Conservation (phyloP, 2,329 filamentous ascomycete genomes). For the Penicillium polonicum region DNA sequence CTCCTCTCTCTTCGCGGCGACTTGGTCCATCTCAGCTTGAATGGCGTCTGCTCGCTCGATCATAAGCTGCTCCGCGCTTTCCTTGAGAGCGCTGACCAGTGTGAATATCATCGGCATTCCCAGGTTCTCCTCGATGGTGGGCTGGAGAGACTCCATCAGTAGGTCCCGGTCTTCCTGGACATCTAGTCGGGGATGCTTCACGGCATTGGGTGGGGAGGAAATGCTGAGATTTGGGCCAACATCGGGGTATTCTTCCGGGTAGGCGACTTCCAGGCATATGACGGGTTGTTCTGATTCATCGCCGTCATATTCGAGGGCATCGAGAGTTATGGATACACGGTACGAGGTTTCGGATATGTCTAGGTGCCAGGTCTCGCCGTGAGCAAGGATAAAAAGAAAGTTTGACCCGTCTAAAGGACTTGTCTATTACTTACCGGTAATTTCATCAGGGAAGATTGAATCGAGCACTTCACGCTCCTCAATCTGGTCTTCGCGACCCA, state of each 20-base stretch:
- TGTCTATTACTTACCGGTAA: constrained; percentile 64
- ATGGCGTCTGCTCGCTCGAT: constrained; percentile 67
- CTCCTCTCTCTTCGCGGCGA: constrained; percentile 65
- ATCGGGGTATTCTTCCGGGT: constrained; percentile 89
- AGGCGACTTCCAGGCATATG: constrained; percentile 80
- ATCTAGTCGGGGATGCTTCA: constrained; percentile 71
- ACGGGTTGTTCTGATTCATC: constrained; percentile 62
- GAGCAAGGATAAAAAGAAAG: constrained; percentile 4
- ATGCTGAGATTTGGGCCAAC: constrained; percentile 80
- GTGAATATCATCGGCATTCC: constrained; percentile 99
- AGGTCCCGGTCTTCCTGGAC: constrained; percentile 74
- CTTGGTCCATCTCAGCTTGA: constrained; percentile 53
- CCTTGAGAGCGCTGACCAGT: constrained; percentile 81
- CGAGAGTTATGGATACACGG: constrained; percentile 80
- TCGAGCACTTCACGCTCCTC: constrained; percentile 98
- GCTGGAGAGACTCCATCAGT: constrained; percentile 68
- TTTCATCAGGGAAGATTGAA: constrained; percentile 97
- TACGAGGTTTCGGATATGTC: constrained; percentile 90
- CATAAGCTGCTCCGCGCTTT: constrained; percentile 83
- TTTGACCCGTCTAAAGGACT: neutral
- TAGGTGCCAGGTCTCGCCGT: constrained; percentile 38
- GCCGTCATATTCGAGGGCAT: constrained; percentile 66
- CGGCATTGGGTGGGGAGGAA: constrained; percentile 66
- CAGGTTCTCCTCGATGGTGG: constrained; percentile 84
- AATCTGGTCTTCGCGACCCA: constrained; percentile 75